phyloP scores from a whole-genome alignment of 2,329 filamentous ascomycete species.

The Cladophialophora chaetospira region DNA sequence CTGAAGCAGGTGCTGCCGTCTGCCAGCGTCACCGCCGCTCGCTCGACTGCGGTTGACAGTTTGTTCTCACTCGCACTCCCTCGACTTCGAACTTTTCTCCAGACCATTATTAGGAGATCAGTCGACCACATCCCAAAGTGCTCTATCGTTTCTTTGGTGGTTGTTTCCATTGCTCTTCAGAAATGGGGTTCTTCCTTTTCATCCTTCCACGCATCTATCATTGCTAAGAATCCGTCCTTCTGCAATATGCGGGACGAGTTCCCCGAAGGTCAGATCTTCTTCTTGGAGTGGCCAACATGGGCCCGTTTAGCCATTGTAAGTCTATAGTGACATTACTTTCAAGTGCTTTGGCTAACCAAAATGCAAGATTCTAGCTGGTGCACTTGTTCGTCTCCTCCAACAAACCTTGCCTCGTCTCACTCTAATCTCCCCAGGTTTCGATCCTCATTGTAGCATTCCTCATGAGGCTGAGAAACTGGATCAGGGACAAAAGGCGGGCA shows the following conservation, averaged over 20 bases:
- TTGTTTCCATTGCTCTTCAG: constrained; percentile 24
- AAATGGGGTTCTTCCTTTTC: constrained; percentile 26
- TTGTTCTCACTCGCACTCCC: not conserved
- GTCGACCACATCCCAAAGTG: constrained; percentile 19
- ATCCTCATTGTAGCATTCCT: constrained; percentile 69
- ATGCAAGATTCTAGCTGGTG: constrained; percentile 27
- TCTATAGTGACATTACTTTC: not conserved
- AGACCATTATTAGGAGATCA: constrained; percentile 23
- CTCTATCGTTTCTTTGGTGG: constrained; percentile 26
- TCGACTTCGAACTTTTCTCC: constrained; percentile 9
- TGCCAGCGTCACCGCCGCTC: constrained; percentile 8
- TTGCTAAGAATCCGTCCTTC: constrained; percentile 20
- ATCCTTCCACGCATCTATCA: constrained; percentile 25
- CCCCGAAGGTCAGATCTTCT: constrained; percentile 21
- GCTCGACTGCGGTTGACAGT: not conserved
- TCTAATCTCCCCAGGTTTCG: constrained; percentile 50
- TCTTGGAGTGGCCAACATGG: constrained; percentile 31
- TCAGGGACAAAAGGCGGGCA: constrained; percentile 57
- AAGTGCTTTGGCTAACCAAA: not conserved
- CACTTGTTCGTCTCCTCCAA: constrained; percentile 12
- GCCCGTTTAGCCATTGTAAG: constrained; percentile 32
- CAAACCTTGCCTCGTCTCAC: constrained; percentile 2
- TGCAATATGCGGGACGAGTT: constrained; percentile 17
- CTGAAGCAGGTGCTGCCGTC: constrained; percentile 21
- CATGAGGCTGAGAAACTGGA: constrained; percentile 62